Evolutionary conservation across 2,329 filamentous ascomycete genomes (phyloP), one percentile per base, ranked within the genome.

Genomic region (Cryoendolithus antarcticus): DNA sequence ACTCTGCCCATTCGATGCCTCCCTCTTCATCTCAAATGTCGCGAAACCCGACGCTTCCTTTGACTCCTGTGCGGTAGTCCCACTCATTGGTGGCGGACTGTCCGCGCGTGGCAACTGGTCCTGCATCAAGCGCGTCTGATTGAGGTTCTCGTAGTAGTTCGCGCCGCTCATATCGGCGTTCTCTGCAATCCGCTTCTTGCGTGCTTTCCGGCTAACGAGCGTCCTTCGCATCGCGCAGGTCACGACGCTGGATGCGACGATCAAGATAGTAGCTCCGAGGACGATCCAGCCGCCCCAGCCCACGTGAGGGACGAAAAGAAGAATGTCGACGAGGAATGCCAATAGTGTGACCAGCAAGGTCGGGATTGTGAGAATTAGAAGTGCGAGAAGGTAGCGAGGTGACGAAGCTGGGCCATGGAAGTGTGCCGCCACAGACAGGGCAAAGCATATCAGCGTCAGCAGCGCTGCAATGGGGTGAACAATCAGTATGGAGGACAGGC

Each of bases 121-220:
- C 52, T 24, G 57, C 51, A 12, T 60, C 60, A 49, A 62, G 57
- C 50, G 72, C 63, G 54, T 44, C 47, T 56, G 41, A 4, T 52
- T 54, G 54, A 69, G 60, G 56, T 66, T 63, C 50, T 64, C 60
- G 62, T 93, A 95, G 59, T 82, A 95, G 56, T 88, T 91, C 54
- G 91, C 79, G 21, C 89, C 89, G 58, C 84, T 96, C 88, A 96
- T 96, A 58, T 96, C 88, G 6, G 88, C 85, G 57, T 96, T 94
- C 60, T 93, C 83, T 2, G 79, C 86, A 56, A 96, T 93, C 34
- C 86, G 77, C 67, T 80, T 85, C 70, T 91, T 88, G 45, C 88
- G 75, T n/a, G 88, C 84, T 65, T 95, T 95, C 52, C 89, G 77
- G 60, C 84, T 84, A 44, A 95, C 84, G 41, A 96, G 68, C 2